Conservation (phyloP, 1,284 basidiomycete species). For the Schizopora paradoxa region DNA sequence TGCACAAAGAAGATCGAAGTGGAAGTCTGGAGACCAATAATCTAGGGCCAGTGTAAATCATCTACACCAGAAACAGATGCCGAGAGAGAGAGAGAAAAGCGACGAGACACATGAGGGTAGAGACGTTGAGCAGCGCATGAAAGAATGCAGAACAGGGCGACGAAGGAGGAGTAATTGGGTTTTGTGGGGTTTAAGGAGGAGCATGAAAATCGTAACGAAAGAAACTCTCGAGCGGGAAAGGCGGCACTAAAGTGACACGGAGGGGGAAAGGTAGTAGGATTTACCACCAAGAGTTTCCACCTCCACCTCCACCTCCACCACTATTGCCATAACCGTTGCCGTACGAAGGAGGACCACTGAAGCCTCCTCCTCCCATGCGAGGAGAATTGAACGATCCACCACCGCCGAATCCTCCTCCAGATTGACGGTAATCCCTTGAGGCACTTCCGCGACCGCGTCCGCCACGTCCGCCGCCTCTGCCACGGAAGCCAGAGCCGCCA, state of each 20-base stretch:
- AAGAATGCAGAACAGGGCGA: constrained; percentile 19
- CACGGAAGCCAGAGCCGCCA: constrained; percentile 47
- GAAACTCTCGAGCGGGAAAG: too few relatives aligned
- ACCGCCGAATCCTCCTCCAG: constrained; percentile 35
- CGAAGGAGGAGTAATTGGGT: constrained; percentile 23
- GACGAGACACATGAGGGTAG: constrained; percentile 52
- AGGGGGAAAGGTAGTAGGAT: constrained; percentile 13
- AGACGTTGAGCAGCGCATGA: constrained; percentile 56
- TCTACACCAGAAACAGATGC: constrained; percentile 53
- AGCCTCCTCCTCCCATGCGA: constrained; percentile 27
- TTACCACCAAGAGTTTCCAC: constrained; percentile 41
- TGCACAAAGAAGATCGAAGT: constrained; percentile 30
- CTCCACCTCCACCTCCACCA: constrained; percentile 36
- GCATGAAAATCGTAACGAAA: too few relatives aligned
- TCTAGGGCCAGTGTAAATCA: constrained; percentile 44
- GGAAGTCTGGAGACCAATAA: constrained; percentile 51
- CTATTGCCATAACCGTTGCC: constrained; percentile 24
- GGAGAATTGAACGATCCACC: constrained; percentile 20
- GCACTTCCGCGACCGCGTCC: constrained; percentile 47
- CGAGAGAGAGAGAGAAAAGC: constrained; percentile 32
- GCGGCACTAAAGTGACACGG: constrained; percentile 1
- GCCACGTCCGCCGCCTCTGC: constrained; percentile 53
- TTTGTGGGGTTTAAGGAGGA: constrained; percentile 18
- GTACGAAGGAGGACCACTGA: constrained; percentile 25
- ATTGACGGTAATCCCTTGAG: constrained; percentile 43